These are phyloP conservation scores for Sutorius eximius DNA, from an alignment of 1,284 basidiomycete genomes.

Conservation along the genomic window DNA sequence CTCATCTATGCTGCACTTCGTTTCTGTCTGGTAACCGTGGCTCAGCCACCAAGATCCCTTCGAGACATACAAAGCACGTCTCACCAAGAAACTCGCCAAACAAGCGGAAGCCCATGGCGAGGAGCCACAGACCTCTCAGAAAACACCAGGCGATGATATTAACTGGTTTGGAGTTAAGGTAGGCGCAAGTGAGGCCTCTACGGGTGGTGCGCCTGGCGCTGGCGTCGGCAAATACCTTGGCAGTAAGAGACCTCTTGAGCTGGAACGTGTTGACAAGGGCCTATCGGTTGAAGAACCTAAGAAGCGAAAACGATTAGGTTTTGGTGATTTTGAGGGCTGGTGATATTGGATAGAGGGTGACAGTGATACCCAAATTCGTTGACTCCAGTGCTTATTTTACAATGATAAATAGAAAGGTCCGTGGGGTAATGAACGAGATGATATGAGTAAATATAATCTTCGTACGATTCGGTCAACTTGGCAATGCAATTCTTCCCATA, in stretches of 20 bases:
- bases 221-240: constrained; percentile 67
- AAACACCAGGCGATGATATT: constrained; percentile 59
- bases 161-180: constrained; percentile 87
- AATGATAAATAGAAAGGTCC: constrained; percentile 8
- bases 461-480: constrained; percentile 16
- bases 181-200: constrained; percentile 42
- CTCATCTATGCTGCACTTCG: constrained; percentile 2
- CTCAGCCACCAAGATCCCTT: constrained; percentile 81
- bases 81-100: constrained; percentile 71
- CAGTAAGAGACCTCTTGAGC: constrained; percentile 49
- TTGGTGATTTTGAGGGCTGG: constrained; percentile 79
- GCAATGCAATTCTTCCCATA: constrained; percentile 19
- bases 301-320: constrained; percentile 76
- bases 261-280: constrained; percentile 9
- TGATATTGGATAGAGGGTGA: constrained; percentile 32
- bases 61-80: constrained; percentile 76
- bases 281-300: constrained; percentile 46
- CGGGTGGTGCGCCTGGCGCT: constrained; percentile 31
- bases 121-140: constrained; percentile 33
- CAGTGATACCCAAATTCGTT: not conserved
- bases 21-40: not conserved
- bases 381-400: constrained; percentile 13
- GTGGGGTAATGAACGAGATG: constrained; percentile 8
- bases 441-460: not conserved
- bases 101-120: constrained; percentile 50